Conservation (phyloP, 352 stramenopile species). For the Globisporangium alternatum region DNA sequence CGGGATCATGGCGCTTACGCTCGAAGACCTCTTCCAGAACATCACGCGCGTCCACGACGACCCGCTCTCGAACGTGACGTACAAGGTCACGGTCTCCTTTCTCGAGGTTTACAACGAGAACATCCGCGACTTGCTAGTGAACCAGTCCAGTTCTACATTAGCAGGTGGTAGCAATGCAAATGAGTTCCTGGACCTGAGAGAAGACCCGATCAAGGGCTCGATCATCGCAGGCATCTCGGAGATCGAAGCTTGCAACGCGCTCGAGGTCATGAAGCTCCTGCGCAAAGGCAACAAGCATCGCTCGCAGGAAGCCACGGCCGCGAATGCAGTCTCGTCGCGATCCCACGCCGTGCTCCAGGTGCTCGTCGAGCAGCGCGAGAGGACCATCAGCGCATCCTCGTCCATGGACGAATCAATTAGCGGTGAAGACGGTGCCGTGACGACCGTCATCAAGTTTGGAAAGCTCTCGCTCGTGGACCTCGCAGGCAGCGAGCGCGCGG, state of each 20-base stretch:
- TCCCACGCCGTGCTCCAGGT: constrained; percentile 90
- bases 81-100: constrained; percentile 84
- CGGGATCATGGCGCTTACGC: constrained; percentile 87
- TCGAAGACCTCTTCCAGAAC: constrained; percentile 83
- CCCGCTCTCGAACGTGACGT: constrained; percentile 30
- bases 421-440: constrained; percentile 8
- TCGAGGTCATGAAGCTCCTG: constrained; percentile 87
- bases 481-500: constrained; percentile 87
- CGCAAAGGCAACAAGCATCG: constrained; percentile 84
- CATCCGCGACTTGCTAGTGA: constrained; percentile 85
- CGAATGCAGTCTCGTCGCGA: constrained; percentile 86
- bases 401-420: constrained; percentile 9
- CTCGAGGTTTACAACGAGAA: constrained; percentile 94
- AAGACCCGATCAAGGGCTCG: constrained; percentile 85
- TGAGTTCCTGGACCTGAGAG: constrained; percentile 73
- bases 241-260: constrained; percentile 68
- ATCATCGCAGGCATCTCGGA: constrained; percentile 86
- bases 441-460: constrained; percentile 67
- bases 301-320: constrained; percentile 85
- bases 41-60: constrained; percentile 43
- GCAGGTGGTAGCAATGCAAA: neutral
- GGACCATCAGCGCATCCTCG: constrained; percentile 16
- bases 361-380: constrained; percentile 71
- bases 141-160: constrained; percentile 13
- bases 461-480: constrained; percentile 91